These are phyloP conservation scores for Neurospora sp. DNA, from an alignment of 495 filamentous ascomycete genomes.

Conservation along the genomic window DNA sequence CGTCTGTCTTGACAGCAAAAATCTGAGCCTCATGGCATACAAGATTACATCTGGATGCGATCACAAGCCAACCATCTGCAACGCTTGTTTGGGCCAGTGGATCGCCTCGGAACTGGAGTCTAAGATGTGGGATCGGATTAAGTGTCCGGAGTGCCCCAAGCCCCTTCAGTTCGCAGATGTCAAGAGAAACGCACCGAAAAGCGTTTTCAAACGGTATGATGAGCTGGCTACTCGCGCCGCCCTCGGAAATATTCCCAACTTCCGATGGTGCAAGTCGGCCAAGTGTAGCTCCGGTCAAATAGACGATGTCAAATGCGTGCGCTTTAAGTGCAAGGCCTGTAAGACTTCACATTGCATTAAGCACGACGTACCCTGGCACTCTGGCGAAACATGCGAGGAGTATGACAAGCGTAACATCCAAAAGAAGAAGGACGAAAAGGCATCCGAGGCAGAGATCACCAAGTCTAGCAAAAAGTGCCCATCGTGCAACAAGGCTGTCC, in stretches of 20 bases:
- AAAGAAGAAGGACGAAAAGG: conserved; percentile 24
- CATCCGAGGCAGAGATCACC: conserved; percentile 28
- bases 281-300: conserved; percentile 37
- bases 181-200: conserved; percentile 17
- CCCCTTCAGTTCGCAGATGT: conserved; percentile 26
- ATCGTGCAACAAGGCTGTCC: conserved; percentile 30
- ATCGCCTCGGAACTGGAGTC: conserved; percentile 24
- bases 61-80: conserved; percentile 27
- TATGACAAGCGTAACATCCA: conserved; percentile 27
- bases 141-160: conserved; percentile 31
- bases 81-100: conserved; percentile 26
- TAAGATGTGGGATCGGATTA: conserved; percentile 23
- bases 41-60: conserved; percentile 22
- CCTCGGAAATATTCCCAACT: conserved; percentile 25
- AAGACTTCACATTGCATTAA: conserved; percentile 26
- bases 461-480: conserved; percentile 35
- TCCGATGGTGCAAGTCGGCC: conserved; percentile 32
- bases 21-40: conserved; percentile 23
- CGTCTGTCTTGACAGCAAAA: conserved; percentile 30
- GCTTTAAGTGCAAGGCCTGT: conserved; percentile 32
- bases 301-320: conserved; percentile 20
- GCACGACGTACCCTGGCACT: conserved; percentile 39
- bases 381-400: conserved; percentile 36
- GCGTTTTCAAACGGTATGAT: conserved; percentile 28
- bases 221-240: conserved; percentile 18